Evolutionary conservation across 2,329 filamentous ascomycete species (phyloP).

Genomic region (Colletotrichum costaricense): DNA sequence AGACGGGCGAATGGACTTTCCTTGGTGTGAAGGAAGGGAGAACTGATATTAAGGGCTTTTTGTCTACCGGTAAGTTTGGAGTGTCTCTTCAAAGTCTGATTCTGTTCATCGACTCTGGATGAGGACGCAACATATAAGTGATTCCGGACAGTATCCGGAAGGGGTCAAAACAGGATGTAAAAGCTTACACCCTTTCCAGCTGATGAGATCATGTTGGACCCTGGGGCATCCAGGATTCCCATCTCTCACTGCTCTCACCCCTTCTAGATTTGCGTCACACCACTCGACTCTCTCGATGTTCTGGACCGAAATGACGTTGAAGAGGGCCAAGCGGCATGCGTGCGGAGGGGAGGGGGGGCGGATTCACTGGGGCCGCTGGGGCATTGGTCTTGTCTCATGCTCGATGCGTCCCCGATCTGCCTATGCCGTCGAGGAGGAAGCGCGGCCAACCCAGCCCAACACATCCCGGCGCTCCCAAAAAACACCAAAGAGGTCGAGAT

Average conservation of each 20-base stretch:
- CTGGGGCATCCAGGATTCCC: slow-evolving; percentile 24
- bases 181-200: slow-evolving; percentile 30
- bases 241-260: background rate
- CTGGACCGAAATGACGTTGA: slow-evolving; percentile 44
- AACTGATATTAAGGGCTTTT: background rate
- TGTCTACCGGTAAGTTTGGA: slow-evolving; percentile 14
- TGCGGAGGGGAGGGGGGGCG: slow-evolving; percentile 23
- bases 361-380: slow-evolving; percentile 28
- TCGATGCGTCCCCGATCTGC: slow-evolving; percentile 29
- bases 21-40: background rate
- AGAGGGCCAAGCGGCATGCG: slow-evolving; percentile 34
- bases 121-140: slow-evolving; percentile 37
- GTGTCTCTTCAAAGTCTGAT: slow-evolving; percentile 10
- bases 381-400: slow-evolving; percentile 30
- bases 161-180: slow-evolving; percentile 36
- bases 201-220: slow-evolving; percentile 40
- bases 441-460: background rate
- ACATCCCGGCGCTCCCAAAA: background rate
- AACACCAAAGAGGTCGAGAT: background rate
- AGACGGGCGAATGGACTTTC: slow-evolving; percentile 1
- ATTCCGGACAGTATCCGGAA: slow-evolving; percentile 25
- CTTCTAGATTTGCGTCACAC: slow-evolving; percentile 30
- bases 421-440: slow-evolving; percentile 11
- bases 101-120: slow-evolving; percentile 2
- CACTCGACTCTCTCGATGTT: slow-evolving; percentile 27